phyloP scores from a whole-genome alignment of 768 basidiomycete species.

The Lactarius quietus region DNA sequence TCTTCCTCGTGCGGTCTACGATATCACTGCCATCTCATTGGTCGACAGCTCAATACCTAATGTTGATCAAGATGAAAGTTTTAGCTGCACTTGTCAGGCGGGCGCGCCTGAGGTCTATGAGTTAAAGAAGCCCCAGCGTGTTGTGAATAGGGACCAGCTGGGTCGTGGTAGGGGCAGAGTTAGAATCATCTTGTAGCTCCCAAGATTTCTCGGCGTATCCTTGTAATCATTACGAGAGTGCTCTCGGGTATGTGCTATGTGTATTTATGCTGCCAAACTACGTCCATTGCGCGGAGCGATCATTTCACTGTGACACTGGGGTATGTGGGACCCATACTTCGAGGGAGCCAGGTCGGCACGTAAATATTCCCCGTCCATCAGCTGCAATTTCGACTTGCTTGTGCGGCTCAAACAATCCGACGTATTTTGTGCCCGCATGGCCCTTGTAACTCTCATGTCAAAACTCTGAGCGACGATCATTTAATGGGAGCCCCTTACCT shows the following conservation, averaged over 20 bases:
- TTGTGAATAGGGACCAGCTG: slow-evolving; percentile 7
- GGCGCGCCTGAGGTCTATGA: slow-evolving; percentile 1
- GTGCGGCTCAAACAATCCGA: slow-evolving; percentile 46
- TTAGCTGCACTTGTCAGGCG: background rate
- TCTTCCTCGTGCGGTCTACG: slow-evolving; percentile 45
- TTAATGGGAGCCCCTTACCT: slow-evolving; percentile 41
- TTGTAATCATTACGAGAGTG: background rate
- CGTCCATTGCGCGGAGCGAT: background rate
- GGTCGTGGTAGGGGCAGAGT: background rate
- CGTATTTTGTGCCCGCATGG: slow-evolving; percentile 39
- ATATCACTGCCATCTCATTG: slow-evolving; percentile 43
- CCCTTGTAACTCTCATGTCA: slow-evolving; percentile 29
- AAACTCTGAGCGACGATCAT: slow-evolving; percentile 33
- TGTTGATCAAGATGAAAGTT: background rate
- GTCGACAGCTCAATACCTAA: background rate
- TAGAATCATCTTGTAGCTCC: background rate
- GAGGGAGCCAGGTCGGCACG: slow-evolving; percentile 51
- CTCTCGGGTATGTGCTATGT: background rate
- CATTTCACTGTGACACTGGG: slow-evolving; percentile 2
- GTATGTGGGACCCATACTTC: slow-evolving; percentile 53
- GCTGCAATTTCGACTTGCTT: slow-evolving; percentile 44
- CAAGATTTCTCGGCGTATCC: background rate
- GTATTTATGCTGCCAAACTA: background rate
- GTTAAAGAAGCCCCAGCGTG: slow-evolving; percentile 5
- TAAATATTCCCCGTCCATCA: slow-evolving; percentile 65